phyloP scores from a whole-genome alignment of 441 rosid species.

The Cnidoscolus chayamansa region DNA sequence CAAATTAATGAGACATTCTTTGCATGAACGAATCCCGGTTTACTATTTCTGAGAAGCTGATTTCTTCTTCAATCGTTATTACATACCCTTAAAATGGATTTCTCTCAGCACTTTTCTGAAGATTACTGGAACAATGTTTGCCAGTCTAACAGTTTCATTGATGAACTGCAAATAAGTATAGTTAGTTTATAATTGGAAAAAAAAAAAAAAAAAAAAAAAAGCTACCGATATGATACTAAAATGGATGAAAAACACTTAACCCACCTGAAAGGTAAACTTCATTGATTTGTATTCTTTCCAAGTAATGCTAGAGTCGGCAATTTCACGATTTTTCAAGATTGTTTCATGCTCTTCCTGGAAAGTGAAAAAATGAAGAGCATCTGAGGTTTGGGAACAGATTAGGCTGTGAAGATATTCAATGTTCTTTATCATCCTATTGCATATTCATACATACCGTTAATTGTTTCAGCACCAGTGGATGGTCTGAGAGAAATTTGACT shows the following conservation, averaged over 20 bases:
- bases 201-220: neutral
- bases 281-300: conserved; percentile 96
- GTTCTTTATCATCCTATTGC: neutral
- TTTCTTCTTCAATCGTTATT: neutral
- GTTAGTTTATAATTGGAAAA: conserved; percentile 19
- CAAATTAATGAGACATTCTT: neutral
- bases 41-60: conserved; percentile 10
- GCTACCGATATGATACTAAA: neutral
- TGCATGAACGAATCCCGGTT: neutral
- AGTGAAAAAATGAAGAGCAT: conserved; percentile 15
- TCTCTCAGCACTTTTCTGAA: conserved; percentile 83
- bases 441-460: conserved; percentile 51
- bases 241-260: conserved; percentile 16
- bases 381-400: conserved; percentile 12
- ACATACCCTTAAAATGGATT: conserved; percentile 64
- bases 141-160: conserved; percentile 85
- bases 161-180: conserved; percentile 56
- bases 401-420: neutral
- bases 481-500: conserved; percentile 67
- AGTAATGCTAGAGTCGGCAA: conserved; percentile 54
- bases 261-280: conserved; percentile 90
- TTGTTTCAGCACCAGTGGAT: conserved; percentile 60
- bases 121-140: conserved; percentile 93
- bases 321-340: conserved; percentile 53
- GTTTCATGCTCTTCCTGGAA: conserved; percentile 82